phyloP scores from a whole-genome alignment of 352 stramenopile species.

The Globisporangium cystogenes region DNA sequence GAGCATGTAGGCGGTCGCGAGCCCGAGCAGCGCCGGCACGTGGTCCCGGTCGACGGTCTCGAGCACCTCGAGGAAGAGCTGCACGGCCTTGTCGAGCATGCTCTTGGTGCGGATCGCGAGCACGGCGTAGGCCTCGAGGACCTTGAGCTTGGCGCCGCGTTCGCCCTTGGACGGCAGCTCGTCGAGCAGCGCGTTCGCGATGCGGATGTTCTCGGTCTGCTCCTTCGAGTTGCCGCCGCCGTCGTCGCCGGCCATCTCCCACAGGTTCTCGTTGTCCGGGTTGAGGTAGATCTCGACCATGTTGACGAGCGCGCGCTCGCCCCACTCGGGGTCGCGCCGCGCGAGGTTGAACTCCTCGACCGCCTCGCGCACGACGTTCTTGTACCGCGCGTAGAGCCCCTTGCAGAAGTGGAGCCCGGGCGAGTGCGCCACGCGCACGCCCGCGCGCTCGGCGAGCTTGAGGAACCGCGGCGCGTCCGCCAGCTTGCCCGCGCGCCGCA shows the following conservation, averaged over 20 bases:
- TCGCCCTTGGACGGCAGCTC: slow-evolving; percentile 63
- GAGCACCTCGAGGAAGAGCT: slow-evolving; percentile 89
- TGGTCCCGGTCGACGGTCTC: slow-evolving; percentile 84
- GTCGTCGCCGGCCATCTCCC: slow-evolving; percentile 45
- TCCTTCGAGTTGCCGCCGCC: slow-evolving; percentile 57
- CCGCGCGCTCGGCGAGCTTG: slow-evolving; percentile 68
- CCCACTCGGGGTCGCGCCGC: slow-evolving; percentile 86
- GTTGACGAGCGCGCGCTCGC: slow-evolving; percentile 79
- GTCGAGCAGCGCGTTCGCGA: slow-evolving; percentile 85
- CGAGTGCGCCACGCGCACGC: slow-evolving; percentile 68
- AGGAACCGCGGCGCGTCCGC: slow-evolving; percentile 63
- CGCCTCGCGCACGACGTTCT: slow-evolving; percentile 88
- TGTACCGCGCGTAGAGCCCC: slow-evolving; percentile 85
- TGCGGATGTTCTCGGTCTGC: slow-evolving; percentile 81
- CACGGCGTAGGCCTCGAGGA: slow-evolving; percentile 86
- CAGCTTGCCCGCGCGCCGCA: slow-evolving; percentile 84
- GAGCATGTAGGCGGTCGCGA: slow-evolving; percentile 90
- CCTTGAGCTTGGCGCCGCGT: slow-evolving; percentile 56
- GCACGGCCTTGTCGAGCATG: slow-evolving; percentile 86
- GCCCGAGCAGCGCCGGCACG: slow-evolving; percentile 87
- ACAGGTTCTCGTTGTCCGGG: slow-evolving; percentile 91
- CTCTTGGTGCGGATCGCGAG: slow-evolving; percentile 76
- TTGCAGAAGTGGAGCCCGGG: slow-evolving; percentile 89
- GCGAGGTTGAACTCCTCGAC: slow-evolving; percentile 90
- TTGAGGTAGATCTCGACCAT: slow-evolving; percentile 95